Percentiles rank a stretch among this genome's conserved stretches.
phyloP scores from a whole-genome alignment of 2,329 filamentous ascomycete genomes.

The Graphiopsis chlorocephala region DNA sequence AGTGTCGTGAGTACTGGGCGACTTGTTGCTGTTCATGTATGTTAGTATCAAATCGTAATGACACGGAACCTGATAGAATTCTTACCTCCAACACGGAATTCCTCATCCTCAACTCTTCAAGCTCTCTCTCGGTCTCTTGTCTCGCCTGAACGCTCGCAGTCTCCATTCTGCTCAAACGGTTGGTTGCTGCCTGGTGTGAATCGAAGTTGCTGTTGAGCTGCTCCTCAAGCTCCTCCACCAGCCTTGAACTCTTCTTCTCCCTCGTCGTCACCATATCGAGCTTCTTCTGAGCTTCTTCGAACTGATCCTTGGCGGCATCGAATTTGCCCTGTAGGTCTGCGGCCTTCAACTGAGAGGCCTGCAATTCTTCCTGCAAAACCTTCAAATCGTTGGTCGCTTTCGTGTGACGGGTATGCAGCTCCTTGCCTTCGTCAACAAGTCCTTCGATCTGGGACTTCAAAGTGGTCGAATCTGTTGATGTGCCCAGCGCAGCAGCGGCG shows the following conservation, averaged over 20 bases:
- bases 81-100: constrained; percentile 75
- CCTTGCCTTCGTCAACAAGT: constrained; percentile 46
- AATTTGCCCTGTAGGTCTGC: constrained; percentile 43
- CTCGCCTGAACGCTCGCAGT: constrained; percentile 45
- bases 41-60: constrained; percentile 26
- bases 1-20: constrained; percentile 32
- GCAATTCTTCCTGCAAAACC: constrained; percentile 42
- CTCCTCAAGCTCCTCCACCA: constrained; percentile 95
- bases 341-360: constrained; percentile 39
- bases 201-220: constrained; percentile 95
- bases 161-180: constrained; percentile 72
- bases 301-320: constrained; percentile 46
- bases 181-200: constrained; percentile 79
- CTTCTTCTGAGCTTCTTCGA: constrained; percentile 57
- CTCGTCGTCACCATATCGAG: constrained; percentile 56
- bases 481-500: constrained; percentile 63
- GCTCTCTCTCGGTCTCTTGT: constrained; percentile 53
- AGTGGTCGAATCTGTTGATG: constrained; percentile 51
- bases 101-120: constrained; percentile 76
- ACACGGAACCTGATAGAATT: background rate
- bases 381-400: constrained; percentile 44
- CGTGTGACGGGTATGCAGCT: constrained; percentile 42
- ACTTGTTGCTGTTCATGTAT: constrained; percentile 56
- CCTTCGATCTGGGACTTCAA: constrained; percentile 44
- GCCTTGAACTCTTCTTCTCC: constrained; percentile 86